Conservation (phyloP, 2,329 filamentous ascomycete genomes). For the Fusarium nodosum region DNA sequence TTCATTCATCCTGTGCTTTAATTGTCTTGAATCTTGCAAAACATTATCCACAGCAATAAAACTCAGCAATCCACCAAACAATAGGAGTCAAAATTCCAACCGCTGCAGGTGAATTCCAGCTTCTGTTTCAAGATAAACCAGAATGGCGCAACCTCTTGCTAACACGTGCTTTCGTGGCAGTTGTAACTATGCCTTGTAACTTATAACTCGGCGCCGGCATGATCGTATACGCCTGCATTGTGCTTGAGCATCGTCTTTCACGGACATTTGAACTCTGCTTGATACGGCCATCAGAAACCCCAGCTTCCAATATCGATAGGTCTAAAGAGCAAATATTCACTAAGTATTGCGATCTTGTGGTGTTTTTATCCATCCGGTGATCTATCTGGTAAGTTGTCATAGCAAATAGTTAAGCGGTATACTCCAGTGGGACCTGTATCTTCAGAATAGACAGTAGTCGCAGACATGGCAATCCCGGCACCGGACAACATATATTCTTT, state of each 20-base stretch:
- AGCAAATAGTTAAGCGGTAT: neutral
- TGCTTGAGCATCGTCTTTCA: neutral
- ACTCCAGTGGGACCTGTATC: neutral
- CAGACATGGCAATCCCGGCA: neutral
- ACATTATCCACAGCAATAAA: neutral
- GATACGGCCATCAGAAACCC: neutral
- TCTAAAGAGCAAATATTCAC: no score
- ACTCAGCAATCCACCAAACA: neutral
- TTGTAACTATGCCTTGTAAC: neutral
- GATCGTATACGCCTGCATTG: neutral
- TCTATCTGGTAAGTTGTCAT: neutral
- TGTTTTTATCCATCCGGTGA: neutral
- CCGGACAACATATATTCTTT: constrained; percentile 10
- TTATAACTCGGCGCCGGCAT: neutral
- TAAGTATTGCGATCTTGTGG: neutral
- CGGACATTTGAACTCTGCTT: neutral
- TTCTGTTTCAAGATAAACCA: constrained; percentile 15
- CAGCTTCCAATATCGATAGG: neutral
- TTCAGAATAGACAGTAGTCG: neutral
- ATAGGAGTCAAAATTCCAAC: constrained; percentile 24
- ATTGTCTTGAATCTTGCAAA: neutral
- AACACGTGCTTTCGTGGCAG: neutral
- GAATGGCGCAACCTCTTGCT: neutral
- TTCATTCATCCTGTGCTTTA: neutral
- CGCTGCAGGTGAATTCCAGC: constrained; percentile 11